Evolutionary conservation across 371 early-diverging fungal species (phyloP), one percentile per base, ranked within the genome.

Genomic region (Blakeslea trispora): DNA sequence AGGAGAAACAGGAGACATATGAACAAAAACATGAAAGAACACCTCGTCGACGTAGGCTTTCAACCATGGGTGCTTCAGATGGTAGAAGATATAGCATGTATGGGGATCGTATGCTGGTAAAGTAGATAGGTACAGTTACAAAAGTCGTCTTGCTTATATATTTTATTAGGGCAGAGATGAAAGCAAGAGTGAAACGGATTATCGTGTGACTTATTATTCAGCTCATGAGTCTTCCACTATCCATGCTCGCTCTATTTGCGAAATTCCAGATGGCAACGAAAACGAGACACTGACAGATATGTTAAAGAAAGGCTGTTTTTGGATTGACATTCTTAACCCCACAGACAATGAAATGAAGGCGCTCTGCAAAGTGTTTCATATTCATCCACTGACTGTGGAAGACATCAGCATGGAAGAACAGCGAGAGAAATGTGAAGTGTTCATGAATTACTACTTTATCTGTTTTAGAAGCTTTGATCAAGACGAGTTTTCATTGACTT

Each of bases 341-440:
- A 87, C 90, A 14, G 78, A 84, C 53, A 68, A 73, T 22, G 95
- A 94, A 61, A 90, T 94, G 89, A 75, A 77, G 35, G 55, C 63
- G 8, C 9, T 67, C 2, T 45, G 53, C 17, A 58, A 67, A 50
- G 72, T 82, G 6, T 90, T 91, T 48, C 74, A 73, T 52, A 86
- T 97, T 31, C 97, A 97, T 61, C 94, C 97, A 18, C 68, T 97
- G 44, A 95, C 96, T 0, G 82, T 83, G 21, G 96, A 97, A 74
- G 97, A 95, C 58, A 92, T 97, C 53, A 83, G 85, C 61, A 91
- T 90, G 50, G 88, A 94, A 63, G 97, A 96, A 45, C 85, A 82
- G 24, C 82, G 97, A 5, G 96, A 96, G 66, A 97, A 97, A 64
- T 93, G 93, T 62, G 96, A 96, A 64, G 82, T 91, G 15, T 95